Evolutionary conservation across 2,329 filamentous ascomycete species (phyloP), one percentile per base, ranked within the genome.

Genomic region (Thelonectria olida): DNA sequence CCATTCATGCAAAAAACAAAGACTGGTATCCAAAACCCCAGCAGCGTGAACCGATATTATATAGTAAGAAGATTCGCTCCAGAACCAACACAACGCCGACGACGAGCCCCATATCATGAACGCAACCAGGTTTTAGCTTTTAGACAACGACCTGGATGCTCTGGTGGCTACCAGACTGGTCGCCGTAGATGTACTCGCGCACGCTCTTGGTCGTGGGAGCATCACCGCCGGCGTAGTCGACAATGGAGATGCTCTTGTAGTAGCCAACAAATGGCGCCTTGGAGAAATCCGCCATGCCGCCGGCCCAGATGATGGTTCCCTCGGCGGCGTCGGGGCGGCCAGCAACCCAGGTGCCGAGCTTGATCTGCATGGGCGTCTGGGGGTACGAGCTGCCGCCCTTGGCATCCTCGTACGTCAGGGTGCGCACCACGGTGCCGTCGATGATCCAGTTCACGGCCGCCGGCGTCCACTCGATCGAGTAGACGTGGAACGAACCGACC

Each of bases 301-400:
- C 90, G 39, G 88, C 86, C 88, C 88, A 90, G 55, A 82, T 62
- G 61, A 93, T 89, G 27, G 92, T 96, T 58, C 92, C 92, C 54
- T 85, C 75, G 15, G 85, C 73, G 66, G 92, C 90, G 57, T 79
- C 76, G 49, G 78, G 76, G 67, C 82, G 77, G 39, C 86, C 86
- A 41, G 81, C 86, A 39, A 86, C 84, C 89, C 90, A 92, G 67
- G 85, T 84, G 63, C 90, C 90, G 31, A 92, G 77, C 76, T 88
- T 89, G 73, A 92, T 74, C 75, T 88, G 85, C 86, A 90, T 89
- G 52, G 90, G 90, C 5, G 89, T 91, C 81, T 92, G 90, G 45
- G 90, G 90, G 80, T 85, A 92, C 64, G 84, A 83, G 52, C 78
- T 76, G 47, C 86, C 88, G 53, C 79, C 79, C 42, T 45, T 27